Conservation (phyloP, 345 rosid genomes). For the Eucalyptus victrix region DNA sequence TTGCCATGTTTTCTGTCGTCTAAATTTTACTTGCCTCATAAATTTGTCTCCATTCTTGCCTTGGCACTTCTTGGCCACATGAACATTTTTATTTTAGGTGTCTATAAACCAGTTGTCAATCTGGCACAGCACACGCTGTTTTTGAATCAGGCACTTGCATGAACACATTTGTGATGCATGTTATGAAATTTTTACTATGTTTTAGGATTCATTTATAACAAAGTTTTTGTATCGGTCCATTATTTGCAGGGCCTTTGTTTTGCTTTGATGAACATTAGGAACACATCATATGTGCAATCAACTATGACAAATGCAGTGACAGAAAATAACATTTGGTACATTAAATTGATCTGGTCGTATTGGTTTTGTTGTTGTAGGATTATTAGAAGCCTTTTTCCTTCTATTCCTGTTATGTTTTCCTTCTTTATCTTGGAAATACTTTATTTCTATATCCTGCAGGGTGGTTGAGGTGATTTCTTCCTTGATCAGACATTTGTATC, state of each 20-base stretch:
- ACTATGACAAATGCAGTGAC: conserved; percentile 21
- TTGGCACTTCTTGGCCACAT: background rate
- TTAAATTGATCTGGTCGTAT: background rate
- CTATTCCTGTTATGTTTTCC: background rate
- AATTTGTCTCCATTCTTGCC: background rate
- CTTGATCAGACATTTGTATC: conserved; percentile 43
- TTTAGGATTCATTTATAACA: background rate
- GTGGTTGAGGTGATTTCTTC: conserved; percentile 64
- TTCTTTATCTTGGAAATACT: background rate
- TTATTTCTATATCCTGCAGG: conserved; percentile 29
- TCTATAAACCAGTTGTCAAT: background rate
- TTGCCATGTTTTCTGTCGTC: background rate
- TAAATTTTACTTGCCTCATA: background rate
- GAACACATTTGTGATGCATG: background rate
- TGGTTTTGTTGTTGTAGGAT: background rate
- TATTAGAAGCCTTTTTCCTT: background rate
- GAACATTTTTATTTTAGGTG: background rate
- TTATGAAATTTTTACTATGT: background rate
- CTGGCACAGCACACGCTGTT: background rate
- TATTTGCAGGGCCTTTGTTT: conserved; percentile 55
- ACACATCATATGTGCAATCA: conserved; percentile 28
- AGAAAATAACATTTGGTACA: conserved; percentile 60
- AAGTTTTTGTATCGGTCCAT: background rate
- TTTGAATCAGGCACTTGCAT: background rate
- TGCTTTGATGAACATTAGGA: conserved; percentile 53